These are phyloP conservation scores for Spathaspora passalidarum DNA, from an alignment of 805 yeast species.

Conservation along the genomic window DNA sequence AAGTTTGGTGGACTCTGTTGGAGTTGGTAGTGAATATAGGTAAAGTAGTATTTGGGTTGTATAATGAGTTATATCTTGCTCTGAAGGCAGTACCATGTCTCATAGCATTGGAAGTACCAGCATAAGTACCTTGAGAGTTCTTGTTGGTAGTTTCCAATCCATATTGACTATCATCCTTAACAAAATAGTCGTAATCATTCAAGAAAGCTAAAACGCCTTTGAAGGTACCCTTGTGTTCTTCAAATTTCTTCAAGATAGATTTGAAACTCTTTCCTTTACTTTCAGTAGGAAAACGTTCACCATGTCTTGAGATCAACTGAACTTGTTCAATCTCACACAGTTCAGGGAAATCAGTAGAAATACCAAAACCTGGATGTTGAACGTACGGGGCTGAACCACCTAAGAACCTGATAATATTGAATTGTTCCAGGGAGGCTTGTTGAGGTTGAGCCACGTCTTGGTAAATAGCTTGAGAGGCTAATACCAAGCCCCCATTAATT, in stretches of 20 bases:
- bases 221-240: slow-evolving; percentile 16
- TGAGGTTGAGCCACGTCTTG: slow-evolving; percentile 31
- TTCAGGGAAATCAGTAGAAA: slow-evolving; percentile 42
- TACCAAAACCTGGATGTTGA: slow-evolving; percentile 48
- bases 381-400: slow-evolving; percentile 57
- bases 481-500: slow-evolving; percentile 27
- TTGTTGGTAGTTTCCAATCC: slow-evolving; percentile 50
- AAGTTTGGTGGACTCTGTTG: slow-evolving; percentile 51
- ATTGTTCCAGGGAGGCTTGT: slow-evolving; percentile 36
- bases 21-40: slow-evolving; percentile 51
- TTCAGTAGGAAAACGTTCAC: slow-evolving; percentile 57
- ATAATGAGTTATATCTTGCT: slow-evolving; percentile 43
- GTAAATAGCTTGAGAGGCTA: slow-evolving; percentile 25
- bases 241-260: slow-evolving; percentile 16
- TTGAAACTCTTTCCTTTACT: slow-evolving; percentile 16
- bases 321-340: slow-evolving; percentile 58
- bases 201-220: slow-evolving; percentile 49
- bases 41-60: slow-evolving; percentile 26
- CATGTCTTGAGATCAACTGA: slow-evolving; percentile 69
- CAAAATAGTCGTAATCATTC: slow-evolving; percentile 47
- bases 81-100: slow-evolving; percentile 44
- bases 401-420: slow-evolving; percentile 44
- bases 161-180: slow-evolving; percentile 26
- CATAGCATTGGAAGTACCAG: slow-evolving; percentile 47
- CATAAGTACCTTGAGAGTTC: slow-evolving; percentile 37